Percentiles rank a stretch among this genome's conserved stretches.
Conservation (phyloP, 1,139 yeast genomes). For the Yamadazyma sp. region DNA sequence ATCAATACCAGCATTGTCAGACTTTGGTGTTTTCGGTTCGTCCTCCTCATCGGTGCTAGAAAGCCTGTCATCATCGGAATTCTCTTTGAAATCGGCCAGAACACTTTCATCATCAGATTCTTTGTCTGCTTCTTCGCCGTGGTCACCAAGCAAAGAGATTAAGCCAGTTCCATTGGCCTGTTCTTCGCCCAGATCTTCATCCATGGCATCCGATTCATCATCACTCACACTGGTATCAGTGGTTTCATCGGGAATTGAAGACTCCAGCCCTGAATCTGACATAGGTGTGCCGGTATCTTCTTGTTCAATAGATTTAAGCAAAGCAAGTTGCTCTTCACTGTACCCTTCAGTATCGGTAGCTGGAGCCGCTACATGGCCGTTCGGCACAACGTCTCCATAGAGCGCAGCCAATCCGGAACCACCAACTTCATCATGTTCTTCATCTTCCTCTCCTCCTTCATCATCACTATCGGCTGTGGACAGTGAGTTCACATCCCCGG, state of each 20-base stretch:
- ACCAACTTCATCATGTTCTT: constrained; percentile 10
- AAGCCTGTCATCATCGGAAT: constrained; percentile 21
- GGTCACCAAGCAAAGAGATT: constrained; percentile 21
- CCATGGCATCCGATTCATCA: constrained; percentile 10
- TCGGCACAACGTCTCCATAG: constrained; percentile 20
- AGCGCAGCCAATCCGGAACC: constrained; percentile 34
- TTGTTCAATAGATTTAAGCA: constrained; percentile 24
- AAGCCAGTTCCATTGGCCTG: constrained; percentile 17
- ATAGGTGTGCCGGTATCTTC: constrained; percentile 17
- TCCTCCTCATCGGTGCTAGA: constrained; percentile 26
- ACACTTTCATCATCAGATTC: constrained; percentile 22
- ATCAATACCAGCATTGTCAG: constrained; percentile 14
- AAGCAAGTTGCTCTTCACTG: constrained; percentile 33
- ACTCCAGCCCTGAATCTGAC: constrained; percentile 16
- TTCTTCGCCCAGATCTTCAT: constrained; percentile 7
- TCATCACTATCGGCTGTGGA: constrained; percentile 10
- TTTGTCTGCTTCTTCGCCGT: constrained; percentile 16
- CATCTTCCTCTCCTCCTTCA: constrained; percentile 21
- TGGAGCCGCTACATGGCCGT: constrained; percentile 4
- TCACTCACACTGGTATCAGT: constrained; percentile 10
- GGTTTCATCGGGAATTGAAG: constrained; percentile 21
- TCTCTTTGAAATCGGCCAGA: constrained; percentile 13
- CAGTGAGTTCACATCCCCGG: too few relatives aligned
- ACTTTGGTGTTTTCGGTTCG: constrained; percentile 31
- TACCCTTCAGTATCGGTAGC: constrained; percentile 22